phyloP scores from a whole-genome alignment of 2,329 filamentous ascomycete species.

The Trichoderma afroharzianum region DNA sequence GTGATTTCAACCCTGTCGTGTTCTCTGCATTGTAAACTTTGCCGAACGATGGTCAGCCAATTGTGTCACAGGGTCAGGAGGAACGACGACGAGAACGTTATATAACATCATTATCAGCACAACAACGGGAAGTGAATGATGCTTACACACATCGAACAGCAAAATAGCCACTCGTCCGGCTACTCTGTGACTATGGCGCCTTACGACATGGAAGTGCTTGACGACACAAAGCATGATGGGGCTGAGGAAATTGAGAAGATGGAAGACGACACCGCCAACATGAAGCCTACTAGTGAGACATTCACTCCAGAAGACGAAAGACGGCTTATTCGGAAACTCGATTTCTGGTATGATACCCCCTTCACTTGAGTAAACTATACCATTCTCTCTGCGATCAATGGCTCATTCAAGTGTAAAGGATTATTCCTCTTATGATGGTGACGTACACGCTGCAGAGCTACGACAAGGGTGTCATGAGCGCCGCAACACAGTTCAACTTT shows the following conservation, averaged over 20 bases:
- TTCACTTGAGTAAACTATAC: too few relatives aligned
- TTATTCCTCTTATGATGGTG: constrained; percentile 7
- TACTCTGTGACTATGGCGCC: background rate
- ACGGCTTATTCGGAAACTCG: background rate
- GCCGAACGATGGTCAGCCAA: background rate
- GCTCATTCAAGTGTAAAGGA: background rate
- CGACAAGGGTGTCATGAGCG: constrained; percentile 8
- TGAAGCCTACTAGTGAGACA: background rate
- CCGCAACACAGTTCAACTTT: constrained; percentile 7
- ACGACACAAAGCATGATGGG: background rate
- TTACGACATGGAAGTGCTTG: background rate
- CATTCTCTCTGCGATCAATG: too few relatives aligned
- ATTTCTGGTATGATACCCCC: background rate
- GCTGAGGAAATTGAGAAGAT: constrained; percentile 6
- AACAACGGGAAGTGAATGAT: background rate
- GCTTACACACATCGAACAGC: background rate
- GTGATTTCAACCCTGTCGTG: background rate
- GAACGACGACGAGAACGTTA: background rate
- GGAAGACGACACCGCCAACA: background rate
- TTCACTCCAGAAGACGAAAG: background rate
- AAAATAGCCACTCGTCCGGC: background rate
- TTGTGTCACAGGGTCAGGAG: background rate
- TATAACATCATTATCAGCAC: background rate
- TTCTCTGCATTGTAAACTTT: background rate
- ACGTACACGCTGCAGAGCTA: constrained; percentile 4